Conservation (phyloP, 306 rosid genomes). For the Urtica urens region DNA sequence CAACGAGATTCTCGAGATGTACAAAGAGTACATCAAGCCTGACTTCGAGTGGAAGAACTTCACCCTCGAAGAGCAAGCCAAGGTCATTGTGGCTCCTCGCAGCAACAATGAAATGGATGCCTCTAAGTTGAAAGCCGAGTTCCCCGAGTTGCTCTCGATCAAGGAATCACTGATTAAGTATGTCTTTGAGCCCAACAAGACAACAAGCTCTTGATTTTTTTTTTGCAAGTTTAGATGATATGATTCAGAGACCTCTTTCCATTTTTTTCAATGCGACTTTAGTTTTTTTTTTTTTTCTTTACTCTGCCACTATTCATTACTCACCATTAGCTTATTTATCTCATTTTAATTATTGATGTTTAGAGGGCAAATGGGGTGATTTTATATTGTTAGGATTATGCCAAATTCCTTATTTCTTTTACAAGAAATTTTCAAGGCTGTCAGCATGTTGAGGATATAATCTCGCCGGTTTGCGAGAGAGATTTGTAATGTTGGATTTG, state of each 20-base stretch:
- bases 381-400: too few species aligned
- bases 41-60: constrained; percentile 63
- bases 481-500: too few species aligned
- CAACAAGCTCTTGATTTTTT: constrained; percentile 10
- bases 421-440: too few species aligned
- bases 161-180: constrained; percentile 65
- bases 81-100: constrained; percentile 71
- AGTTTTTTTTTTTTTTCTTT: not conserved
- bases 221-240: not conserved
- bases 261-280: too few species aligned
- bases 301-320: not conserved
- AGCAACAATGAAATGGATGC: constrained; percentile 94
- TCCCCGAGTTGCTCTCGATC: constrained; percentile 72
- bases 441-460: too few species aligned
- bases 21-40: constrained; percentile 57
- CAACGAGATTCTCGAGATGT: constrained; percentile 80
- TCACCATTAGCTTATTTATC: not conserved
- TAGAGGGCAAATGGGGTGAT: too few species aligned
- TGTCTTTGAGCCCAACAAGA: constrained; percentile 72
- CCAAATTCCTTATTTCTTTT: too few species aligned
- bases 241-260: not conserved
- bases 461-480: too few species aligned
- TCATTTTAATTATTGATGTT: too few species aligned
- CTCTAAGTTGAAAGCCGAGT: constrained; percentile 66
- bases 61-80: constrained; percentile 84